phyloP scores from a whole-genome alignment of 139 green algal species.

The Coccomyxa sp. region DNA sequence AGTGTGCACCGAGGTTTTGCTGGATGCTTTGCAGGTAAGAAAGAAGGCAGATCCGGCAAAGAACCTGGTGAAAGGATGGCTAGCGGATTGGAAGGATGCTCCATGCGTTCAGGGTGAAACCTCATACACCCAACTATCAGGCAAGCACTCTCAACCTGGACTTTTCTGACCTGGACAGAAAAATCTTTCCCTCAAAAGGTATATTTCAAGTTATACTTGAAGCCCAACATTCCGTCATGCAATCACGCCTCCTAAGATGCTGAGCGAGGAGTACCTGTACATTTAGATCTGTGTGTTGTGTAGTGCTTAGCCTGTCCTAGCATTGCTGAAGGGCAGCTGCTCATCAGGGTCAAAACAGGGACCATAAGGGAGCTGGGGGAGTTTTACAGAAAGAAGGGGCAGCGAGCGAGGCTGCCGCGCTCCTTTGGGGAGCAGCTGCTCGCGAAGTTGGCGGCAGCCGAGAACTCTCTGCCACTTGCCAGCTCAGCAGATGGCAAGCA shows the following conservation, averaged over 20 bases:
- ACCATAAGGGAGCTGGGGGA: conserved; percentile 8
- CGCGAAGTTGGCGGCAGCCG: conserved; percentile 3
- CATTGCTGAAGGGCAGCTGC: neutral
- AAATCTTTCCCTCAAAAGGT: too few relatives aligned
- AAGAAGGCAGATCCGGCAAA: conserved; percentile 20
- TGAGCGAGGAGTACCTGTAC: neutral
- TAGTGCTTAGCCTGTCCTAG: neutral
- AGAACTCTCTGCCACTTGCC: neutral
- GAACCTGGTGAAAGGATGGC: conserved; percentile 14
- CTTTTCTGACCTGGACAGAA: neutral
- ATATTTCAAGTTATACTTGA: too few relatives aligned
- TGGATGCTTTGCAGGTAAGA: conserved; percentile 6
- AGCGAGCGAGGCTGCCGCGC: neutral
- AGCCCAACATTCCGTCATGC: too few relatives aligned
- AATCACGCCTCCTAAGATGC: neutral
- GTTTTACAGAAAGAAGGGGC: conserved; percentile 21
- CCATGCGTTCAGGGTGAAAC: neutral
- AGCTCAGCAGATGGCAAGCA: neutral
- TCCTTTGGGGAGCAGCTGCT: conserved; percentile 5
- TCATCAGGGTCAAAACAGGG: neutral
- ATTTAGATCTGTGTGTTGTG: neutral
- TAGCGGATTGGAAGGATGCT: conserved; percentile 10
- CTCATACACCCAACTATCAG: conserved; percentile 8
- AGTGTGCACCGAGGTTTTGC: too few relatives aligned
- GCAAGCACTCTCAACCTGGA: neutral